Evolutionary conservation across 768 basidiomycete species (phyloP).

Genomic region (Boletus fagicola): DNA sequence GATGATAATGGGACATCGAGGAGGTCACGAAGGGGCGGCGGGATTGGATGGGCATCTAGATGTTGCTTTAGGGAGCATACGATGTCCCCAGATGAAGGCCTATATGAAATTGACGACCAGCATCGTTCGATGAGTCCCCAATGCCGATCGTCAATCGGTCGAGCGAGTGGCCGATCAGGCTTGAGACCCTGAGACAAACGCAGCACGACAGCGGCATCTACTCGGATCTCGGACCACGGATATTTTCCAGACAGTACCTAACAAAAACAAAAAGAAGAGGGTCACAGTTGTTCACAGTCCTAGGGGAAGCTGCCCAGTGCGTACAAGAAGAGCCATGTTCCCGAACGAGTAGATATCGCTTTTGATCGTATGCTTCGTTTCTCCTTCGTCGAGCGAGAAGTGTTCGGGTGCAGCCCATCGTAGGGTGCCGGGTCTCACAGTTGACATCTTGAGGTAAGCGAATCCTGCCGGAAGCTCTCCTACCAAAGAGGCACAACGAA

Average conservation of each 20-base stretch:
- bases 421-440: slow-evolving; percentile 5
- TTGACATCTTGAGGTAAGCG: neutral
- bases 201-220: neutral
- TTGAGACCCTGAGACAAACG: neutral
- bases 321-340: slow-evolving; percentile 4
- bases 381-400: neutral
- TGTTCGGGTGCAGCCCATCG: slow-evolving; percentile 10
- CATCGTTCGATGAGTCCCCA: slow-evolving; percentile 7
- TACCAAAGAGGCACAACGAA: slow-evolving; percentile 9
- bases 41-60: neutral
- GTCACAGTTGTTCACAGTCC: neutral
- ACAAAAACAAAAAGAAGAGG: neutral
- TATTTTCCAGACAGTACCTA: neutral
- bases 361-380: neutral
- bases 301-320: neutral
- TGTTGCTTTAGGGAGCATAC: neutral
- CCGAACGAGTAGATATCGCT: slow-evolving; percentile 13
- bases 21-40: neutral
- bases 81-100: neutral
- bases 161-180: neutral
- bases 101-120: neutral
- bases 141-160: slow-evolving; percentile 5
- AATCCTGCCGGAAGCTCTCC: slow-evolving; percentile 5
- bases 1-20: neutral
- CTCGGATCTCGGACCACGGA: neutral